Evolutionary conservation across 1,284 basidiomycete genomes (phyloP).

Genomic region (Lentinula novae-zelandiae): DNA sequence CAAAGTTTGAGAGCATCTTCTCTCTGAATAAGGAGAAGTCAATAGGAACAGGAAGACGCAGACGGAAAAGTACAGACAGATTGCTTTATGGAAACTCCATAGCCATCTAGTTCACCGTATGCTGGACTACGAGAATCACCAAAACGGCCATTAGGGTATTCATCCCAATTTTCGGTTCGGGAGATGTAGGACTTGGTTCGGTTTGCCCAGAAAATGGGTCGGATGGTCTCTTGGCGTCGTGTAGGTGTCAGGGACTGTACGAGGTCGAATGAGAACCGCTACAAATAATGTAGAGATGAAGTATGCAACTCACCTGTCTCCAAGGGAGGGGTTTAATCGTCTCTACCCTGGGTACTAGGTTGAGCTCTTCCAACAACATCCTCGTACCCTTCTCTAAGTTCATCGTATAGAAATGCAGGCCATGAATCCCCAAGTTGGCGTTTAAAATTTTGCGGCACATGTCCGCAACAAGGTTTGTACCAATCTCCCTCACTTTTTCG

Average conservation of each 20-base stretch:
- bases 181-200: conserved; percentile 88
- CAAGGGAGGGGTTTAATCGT: conserved; percentile 89
- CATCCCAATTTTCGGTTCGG: conserved; percentile 96
- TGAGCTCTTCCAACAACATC: conserved; percentile 87
- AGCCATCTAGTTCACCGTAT: conserved; percentile 96
- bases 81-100: conserved; percentile 84
- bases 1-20: conserved; percentile 86
- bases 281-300: conserved; percentile 6
- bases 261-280: conserved; percentile 10
- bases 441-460: conserved; percentile 81
- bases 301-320: conserved; percentile 66
- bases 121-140: conserved; percentile 96
- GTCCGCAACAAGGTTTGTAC: conserved; percentile 84
- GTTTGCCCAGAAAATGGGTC: conserved; percentile 97
- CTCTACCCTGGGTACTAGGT: conserved; percentile 81
- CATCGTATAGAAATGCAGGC: conserved; percentile 97
- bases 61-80: conserved; percentile 45
- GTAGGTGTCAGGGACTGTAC: conserved; percentile 81
- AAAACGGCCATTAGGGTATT: conserved; percentile 98
- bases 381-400: conserved; percentile 96
- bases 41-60: background rate
- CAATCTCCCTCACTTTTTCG: conserved; percentile 85
- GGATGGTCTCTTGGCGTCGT: conserved; percentile 83
- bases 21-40: conserved; percentile 43
- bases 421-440: conserved; percentile 79